Base-by-base conservation (phyloP, 73 alveolate species). In the Symbiodinium pilosum region DNA sequence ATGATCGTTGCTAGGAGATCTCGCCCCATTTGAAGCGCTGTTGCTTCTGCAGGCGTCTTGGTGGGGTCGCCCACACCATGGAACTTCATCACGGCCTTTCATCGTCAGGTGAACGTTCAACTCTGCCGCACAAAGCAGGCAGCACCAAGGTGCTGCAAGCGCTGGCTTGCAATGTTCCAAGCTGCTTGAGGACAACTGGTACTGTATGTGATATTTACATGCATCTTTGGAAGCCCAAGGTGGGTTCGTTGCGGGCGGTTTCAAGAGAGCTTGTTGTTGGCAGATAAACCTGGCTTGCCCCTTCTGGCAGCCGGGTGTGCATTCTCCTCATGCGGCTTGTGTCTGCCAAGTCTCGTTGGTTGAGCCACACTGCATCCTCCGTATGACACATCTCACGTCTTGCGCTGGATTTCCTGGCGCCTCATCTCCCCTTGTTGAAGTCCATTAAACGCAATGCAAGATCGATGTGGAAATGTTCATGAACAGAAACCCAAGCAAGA, bases 51-150 rank as follows among this genome's bases (percentile, higher is more conserved):
- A 20, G 98, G 98, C 32, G 98, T 92, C 92, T 44, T 43, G 59
- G n/a, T 24, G 32, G 98, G 98, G 59, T 92, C 87, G 36, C 98
- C 98, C 52, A 92, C 98, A 24, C 98, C 98, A 43, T 92, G 98
- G 39, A 92, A 92, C 43, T 92, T 92, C 98, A 92, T 92, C 89
- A 92, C 98, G 36, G 96, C 96, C 96, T 91, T 41, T 18, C 47
- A n/a, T n/a, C n/a, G 40, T 34, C 51, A 32, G 42, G 77, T 59
- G 12, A 16, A 12, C 36, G 89, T 12, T 39, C 64, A 21, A n/a
- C n/a, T n/a, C n/a, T n/a, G n/a, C n/a, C n/a, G 20, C 86, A 73
- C 43, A 69, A 28, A 26, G 26, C 51, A 32, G 44, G 43, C 39
- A 34, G 4, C 83, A 34, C 38, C 47, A 30, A n/a, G 38, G 8